These are phyloP conservation scores for Polytrichum formosum DNA, from an alignment of 225 moss, liverwort and hornwort genomes.

Conservation along the genomic window DNA sequence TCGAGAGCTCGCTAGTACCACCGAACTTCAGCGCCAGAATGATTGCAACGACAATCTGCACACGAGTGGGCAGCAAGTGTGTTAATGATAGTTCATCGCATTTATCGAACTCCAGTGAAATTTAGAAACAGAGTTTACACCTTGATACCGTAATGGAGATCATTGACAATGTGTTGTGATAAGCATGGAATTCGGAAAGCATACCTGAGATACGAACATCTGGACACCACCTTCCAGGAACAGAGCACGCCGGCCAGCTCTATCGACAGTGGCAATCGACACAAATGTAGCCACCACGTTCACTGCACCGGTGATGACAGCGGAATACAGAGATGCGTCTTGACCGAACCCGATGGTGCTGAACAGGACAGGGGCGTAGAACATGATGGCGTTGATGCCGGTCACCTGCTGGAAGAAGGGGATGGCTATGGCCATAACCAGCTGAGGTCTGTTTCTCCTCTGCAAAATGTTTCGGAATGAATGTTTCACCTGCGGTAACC, in stretches of 20 bases:
- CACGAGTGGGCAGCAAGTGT: not conserved
- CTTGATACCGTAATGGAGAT: too few species aligned
- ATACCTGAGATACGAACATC: constrained; percentile 12
- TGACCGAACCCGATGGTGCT: constrained; percentile 17
- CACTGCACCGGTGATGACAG: constrained; percentile 14
- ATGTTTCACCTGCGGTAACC: constrained; percentile 4
- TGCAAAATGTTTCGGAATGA: constrained; percentile 13
- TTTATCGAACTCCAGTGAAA: too few species aligned
- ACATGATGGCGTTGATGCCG: constrained; percentile 17
- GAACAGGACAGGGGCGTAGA: constrained; percentile 17
- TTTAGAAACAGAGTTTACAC: too few species aligned
- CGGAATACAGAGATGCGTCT: constrained; percentile 16
- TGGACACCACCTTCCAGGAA: constrained; percentile 18
- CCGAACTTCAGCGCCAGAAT: constrained; percentile 14
- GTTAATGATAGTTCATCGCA: too few species aligned
- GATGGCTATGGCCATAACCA: constrained; percentile 13
- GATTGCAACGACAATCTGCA: constrained; percentile 12
- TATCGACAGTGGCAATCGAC: constrained; percentile 7
- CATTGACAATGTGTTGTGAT: too few species aligned
- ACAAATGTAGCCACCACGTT: constrained; percentile 14
- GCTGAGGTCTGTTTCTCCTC: constrained; percentile 11
- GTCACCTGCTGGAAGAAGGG: constrained; percentile 20
- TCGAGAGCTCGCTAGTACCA: not conserved
- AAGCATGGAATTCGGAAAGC: too few species aligned
- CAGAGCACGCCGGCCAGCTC: constrained; percentile 10